Percentiles rank a stretch among this genome's conserved stretches.
These are phyloP conservation scores for barrel medic (Medicago truncatula) DNA, from an alignment of 306 rosid genomes.

Conservation along the genomic window MtrunA17r5.0-ANR NC_053042.1:6290001-6290500, in stretches of 20 bases:
- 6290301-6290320: neutral
- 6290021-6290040: too few relatives aligned
- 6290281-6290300: neutral
- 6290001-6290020: too few relatives aligned
- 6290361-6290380: neutral
- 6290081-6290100: too few relatives aligned
- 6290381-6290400: neutral
- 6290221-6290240: neutral
- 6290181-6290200: neutral
- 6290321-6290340: neutral
- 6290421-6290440: neutral
- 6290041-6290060: too few relatives aligned
- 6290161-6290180: neutral
- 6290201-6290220: neutral
- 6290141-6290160: too few relatives aligned
- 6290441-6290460: slow-evolving; percentile 30
- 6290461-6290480: neutral
- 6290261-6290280: neutral
- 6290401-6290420: neutral
- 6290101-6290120: too few relatives aligned
- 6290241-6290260: neutral
- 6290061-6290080: too few relatives aligned
- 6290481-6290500: neutral
- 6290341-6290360: neutral
- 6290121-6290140: too few relatives aligned